Conservation (phyloP, 2,329 filamentous ascomycete genomes). For the Fusarium bactridioides region DNA sequence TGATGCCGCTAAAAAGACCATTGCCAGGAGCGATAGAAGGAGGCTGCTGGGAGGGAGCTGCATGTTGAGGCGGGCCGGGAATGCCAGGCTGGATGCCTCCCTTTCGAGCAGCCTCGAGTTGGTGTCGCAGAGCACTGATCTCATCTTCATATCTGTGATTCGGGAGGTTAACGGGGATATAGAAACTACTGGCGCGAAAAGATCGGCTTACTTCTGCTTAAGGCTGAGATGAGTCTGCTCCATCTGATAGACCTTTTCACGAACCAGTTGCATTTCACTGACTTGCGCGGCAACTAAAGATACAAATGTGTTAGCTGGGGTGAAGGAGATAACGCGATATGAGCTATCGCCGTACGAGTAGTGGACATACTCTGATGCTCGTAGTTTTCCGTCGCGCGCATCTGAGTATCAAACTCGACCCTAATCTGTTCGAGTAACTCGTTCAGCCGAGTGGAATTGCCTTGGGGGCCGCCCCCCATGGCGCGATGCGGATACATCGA, state of each 20-base stretch:
- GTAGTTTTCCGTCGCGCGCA: conserved; percentile 82
- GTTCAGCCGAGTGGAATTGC: conserved; percentile 72
- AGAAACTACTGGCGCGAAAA: background rate
- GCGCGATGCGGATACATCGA: conserved; percentile 93
- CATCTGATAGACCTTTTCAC: conserved; percentile 91
- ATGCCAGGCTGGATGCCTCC: conserved; percentile 66
- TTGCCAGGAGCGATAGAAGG: conserved; percentile 91
- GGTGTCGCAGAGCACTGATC: conserved; percentile 82
- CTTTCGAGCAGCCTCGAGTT: conserved; percentile 80
- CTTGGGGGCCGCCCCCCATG: conserved; percentile 74
- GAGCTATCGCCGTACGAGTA: background rate
- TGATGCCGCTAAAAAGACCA: conserved; percentile 94
- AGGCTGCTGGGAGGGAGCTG: conserved; percentile 81
- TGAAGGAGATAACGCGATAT: conserved; percentile 13
- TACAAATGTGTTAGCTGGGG: conserved; percentile 35
- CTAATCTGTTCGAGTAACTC: conserved; percentile 93
- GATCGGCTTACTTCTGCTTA: conserved; percentile 81
- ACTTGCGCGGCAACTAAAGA: conserved; percentile 83
- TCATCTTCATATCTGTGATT: conserved; percentile 86
- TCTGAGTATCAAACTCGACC: conserved; percentile 87
- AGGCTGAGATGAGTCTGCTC: conserved; percentile 89
- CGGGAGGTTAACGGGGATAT: conserved; percentile 1
- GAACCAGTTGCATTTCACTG: conserved; percentile 92
- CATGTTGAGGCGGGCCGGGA: conserved; percentile 75
- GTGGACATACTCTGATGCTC: conserved; percentile 87